Evolutionary conservation across 192 early-diverging fungal genomes (phyloP), one percentile per base, ranked within the genome.

Genomic region (Phycomyces nitens): DNA sequence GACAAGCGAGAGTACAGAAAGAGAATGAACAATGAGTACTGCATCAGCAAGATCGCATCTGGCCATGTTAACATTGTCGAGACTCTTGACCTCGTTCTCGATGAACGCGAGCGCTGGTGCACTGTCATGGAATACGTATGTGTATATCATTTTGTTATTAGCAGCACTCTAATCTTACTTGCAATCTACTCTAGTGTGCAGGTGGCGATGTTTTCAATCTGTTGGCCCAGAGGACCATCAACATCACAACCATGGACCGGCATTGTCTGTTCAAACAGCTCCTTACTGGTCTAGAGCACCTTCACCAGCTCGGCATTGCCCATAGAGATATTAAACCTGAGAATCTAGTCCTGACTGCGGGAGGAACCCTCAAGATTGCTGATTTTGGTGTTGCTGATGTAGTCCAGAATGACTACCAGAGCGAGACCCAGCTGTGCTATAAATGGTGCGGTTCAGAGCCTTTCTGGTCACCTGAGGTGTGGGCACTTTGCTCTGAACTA

Each of bases 321-420:
- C 97, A 99, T 74, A 85, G 88, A 59, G 87, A 92, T 60, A 82
- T 89, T 66, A 89, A 88, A 66, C 84, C 88, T 22, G 86, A 99
- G 73, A 99, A 99, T 80, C 65, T 97, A 47, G 80, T 98, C 20
- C 73, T 99, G 62, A 92, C 94, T 62, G 72, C 72, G 0, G 69
- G 79, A 29, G 87, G 88, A 64, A 86, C 83, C 21, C 64, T 99
- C 62, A 99, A 99, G 74, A 94, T 99, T 72, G 94, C 95, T 9
- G 96, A 99, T 82, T 99, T 98, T 85, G 97, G 97, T 51, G 94
- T 97, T 12, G 91, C 92, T 2, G 92, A 94, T 70, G 97, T 98
- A 7, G 97, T 99, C 79, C 82, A 89, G 53, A 84, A 84, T 15
- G 86, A 86, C 39, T 94, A 91, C 87, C 88, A 94, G 71, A 84